Base-by-base conservation (phyloP, 805 yeast species). In the Kuraishia molischiana region DNA sequence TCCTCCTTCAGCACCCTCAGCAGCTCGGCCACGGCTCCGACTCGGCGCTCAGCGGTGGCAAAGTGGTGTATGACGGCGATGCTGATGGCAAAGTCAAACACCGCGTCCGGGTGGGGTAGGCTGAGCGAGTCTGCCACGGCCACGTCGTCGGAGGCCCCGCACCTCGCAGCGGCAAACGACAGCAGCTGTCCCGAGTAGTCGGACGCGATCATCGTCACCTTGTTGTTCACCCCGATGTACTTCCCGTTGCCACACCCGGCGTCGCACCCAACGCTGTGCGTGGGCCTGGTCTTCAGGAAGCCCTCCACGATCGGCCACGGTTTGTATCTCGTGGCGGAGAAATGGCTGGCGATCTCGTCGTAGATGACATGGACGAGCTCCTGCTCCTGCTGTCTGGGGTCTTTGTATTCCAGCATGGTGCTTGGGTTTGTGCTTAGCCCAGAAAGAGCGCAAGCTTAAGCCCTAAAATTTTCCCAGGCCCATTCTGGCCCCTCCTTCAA, bases 231-330 rank as follows among this genome's bases (percentile, higher is more conserved):
- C 2, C 71, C 72, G 30, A 90, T 56, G 53, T 92, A 92, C 53
- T 92, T 92, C 2, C 98, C 98, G 55, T 92, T 92, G 3, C 98
- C 98, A 57, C 97, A 90, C 0, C 98, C 98, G 17, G 90, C 85
- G 60, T 92, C 98, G 21, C 87, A 66, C 1, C 98, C 98, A 1
- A 90, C 44, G 1, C 79, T 61, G 32, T 85, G 81, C 4, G 61
- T 60, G 0, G 53, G 41, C 48, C 74, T 72, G 1, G 57, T 47
- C 9, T 48, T 52, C 33, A 92, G 59, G 52, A 82, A 92, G 42
- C 67, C 57, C 37, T 84, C 85, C 19, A 92, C 98, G 17, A 87
- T 77, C 5, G 97, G 97, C 98, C 98, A 92, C 20, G 97, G 97
- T 63, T 84, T 90, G 61, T 89, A 92, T 35, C 98, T 60, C 0